These are phyloP conservation scores for Phytophthora fragariae DNA, from an alignment of 352 stramenopile species.

Conservation along the genomic window DNA sequence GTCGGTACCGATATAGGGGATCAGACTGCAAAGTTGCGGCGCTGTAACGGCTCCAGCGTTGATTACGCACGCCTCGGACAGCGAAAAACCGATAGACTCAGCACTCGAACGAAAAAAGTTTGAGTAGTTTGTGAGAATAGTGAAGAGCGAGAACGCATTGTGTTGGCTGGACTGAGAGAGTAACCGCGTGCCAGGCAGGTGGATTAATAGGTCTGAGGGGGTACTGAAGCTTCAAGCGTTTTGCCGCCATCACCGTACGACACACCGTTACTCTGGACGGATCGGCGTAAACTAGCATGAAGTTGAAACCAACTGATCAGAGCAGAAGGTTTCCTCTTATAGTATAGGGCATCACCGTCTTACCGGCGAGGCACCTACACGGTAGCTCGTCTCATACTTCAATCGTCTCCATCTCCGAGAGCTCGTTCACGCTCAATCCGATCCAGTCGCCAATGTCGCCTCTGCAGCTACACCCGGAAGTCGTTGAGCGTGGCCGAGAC, in stretches of 20 bases:
- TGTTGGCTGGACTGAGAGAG: background rate
- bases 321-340: constrained; percentile 21
- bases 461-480: constrained; percentile 7
- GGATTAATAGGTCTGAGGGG: background rate
- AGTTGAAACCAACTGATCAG: constrained; percentile 3
- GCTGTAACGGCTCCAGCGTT: no score
- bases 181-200: background rate
- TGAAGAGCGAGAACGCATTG: background rate
- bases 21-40: no score
- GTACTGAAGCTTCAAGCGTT: background rate
- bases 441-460: constrained; percentile 4
- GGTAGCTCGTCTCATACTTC: background rate
- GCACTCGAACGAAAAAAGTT: no score
- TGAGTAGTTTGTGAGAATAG: background rate
- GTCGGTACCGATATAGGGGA: no score
- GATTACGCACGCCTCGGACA: no score
- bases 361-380: background rate
- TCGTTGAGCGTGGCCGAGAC: background rate
- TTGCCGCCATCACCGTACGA: constrained; percentile 1
- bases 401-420: background rate
- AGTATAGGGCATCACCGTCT: constrained; percentile 5
- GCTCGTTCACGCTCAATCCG: background rate
- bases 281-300: constrained; percentile 14
- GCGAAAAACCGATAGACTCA: no score
- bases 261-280: background rate